A percentile compares a stretch with the other conserved stretches of the same genome.
phyloP scores from a whole-genome alignment of 768 basidiomycete species.

The Trametes villosa region DNA sequence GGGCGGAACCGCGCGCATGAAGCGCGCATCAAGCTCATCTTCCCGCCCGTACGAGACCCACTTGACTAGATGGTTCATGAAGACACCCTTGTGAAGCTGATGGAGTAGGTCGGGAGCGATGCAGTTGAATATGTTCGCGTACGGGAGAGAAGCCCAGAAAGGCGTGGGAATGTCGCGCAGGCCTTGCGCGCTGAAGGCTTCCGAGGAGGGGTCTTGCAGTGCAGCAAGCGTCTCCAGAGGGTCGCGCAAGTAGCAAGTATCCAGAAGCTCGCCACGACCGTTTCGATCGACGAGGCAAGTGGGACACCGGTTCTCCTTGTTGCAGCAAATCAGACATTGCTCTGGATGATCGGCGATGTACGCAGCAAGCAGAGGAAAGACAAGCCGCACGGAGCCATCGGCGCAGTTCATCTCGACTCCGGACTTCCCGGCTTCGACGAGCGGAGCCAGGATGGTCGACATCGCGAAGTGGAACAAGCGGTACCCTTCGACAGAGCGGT shows the following conservation, averaged over 20 bases:
- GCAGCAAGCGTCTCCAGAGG: not conserved
- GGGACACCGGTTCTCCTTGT: slow-evolving; percentile 25
- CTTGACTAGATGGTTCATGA: slow-evolving; percentile 43
- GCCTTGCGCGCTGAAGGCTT: slow-evolving; percentile 14
- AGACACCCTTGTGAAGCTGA: slow-evolving; percentile 51
- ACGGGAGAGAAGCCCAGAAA: slow-evolving; percentile 48
- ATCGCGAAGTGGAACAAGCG: slow-evolving; percentile 34
- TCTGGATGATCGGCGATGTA: slow-evolving; percentile 35
- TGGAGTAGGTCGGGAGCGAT: slow-evolving; percentile 51
- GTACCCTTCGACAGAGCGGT: slow-evolving; percentile 19
- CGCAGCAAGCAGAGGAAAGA: slow-evolving; percentile 31
- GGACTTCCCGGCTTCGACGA: slow-evolving; percentile 23
- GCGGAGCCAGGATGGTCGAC: slow-evolving; percentile 22
- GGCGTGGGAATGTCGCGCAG: slow-evolving; percentile 30
- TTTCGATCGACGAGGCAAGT: slow-evolving; percentile 21
- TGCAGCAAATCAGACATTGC: slow-evolving; percentile 29
- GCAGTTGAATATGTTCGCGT: slow-evolving; percentile 42
- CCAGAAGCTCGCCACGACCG: slow-evolving; percentile 14
- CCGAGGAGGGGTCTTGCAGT: not conserved
- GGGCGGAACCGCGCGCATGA: slow-evolving; percentile 37
- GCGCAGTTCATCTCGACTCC: slow-evolving; percentile 30
- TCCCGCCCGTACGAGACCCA: slow-evolving; percentile 21
- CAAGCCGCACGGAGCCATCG: slow-evolving; percentile 26
- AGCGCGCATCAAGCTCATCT: slow-evolving; percentile 42
- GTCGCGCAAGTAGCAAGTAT: slow-evolving; percentile 3